phyloP scores from a whole-genome alignment of 208 protist species.

The Trypanosoma mega region DNA sequence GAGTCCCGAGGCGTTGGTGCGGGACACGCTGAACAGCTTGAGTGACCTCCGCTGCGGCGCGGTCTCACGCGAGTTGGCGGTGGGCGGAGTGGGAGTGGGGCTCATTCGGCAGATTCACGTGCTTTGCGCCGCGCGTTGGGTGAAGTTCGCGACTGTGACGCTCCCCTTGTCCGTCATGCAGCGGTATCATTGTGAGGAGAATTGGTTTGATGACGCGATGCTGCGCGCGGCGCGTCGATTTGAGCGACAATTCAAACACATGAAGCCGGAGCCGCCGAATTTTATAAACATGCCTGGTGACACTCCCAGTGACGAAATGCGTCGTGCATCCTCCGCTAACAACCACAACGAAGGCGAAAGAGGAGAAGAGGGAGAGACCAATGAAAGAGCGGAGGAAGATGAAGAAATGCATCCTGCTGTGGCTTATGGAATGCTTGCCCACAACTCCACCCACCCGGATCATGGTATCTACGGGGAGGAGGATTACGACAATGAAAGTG shows the following conservation, averaged over 20 bases:
- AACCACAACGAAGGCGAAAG: no score
- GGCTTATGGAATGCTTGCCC: background rate
- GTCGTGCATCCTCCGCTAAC: no score
- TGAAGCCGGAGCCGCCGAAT: background rate
- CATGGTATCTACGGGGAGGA: no score
- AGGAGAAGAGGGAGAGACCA: no score
- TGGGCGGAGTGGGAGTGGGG: background rate
- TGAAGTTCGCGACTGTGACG: constrained; percentile 43
- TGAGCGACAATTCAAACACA: constrained; percentile 37
- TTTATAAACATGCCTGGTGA: background rate
- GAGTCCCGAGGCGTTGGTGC: constrained; percentile 53
- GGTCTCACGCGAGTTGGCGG: no score
- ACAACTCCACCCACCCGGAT: background rate
- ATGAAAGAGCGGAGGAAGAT: no score
- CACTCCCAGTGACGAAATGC: background rate
- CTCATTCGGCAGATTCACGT: constrained; percentile 49
- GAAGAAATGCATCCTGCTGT: no score
- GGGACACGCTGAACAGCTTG: constrained; percentile 43
- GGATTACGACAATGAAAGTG: no score
- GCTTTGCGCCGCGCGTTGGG: constrained; percentile 65
- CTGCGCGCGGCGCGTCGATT: constrained; percentile 58
- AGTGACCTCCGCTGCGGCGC: constrained; percentile 1
- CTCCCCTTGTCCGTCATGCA: constrained; percentile 35
- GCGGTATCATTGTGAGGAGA: constrained; percentile 34
- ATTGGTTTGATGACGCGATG: constrained; percentile 45